Conservation (phyloP, 768 basidiomycete genomes). For the Leccinum imitatum region DNA sequence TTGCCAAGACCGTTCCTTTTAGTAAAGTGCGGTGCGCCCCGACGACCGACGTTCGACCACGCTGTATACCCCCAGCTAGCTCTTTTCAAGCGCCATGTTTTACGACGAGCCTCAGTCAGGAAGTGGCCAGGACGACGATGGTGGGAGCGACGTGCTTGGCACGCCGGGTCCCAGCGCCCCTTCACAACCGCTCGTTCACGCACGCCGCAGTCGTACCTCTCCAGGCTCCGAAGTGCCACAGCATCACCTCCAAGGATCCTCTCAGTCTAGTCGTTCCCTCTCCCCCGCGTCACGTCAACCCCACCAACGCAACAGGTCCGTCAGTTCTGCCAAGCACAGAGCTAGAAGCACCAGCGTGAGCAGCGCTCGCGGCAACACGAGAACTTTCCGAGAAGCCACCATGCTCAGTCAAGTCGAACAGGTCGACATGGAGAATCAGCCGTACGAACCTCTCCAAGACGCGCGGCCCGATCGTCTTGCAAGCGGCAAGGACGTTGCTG, state of each 20-base stretch:
- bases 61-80: neutral
- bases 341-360: conserved; percentile 63
- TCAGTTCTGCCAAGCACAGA: conserved; percentile 47
- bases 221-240: conserved; percentile 54
- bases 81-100: conserved; percentile 10
- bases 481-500: conserved; percentile 44
- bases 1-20: neutral
- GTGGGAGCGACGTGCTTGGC: too few relatives aligned
- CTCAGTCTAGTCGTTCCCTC: conserved; percentile 37
- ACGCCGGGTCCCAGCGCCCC: conserved; percentile 36
- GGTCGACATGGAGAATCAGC: conserved; percentile 42
- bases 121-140: conserved; percentile 26
- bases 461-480: conserved; percentile 17
- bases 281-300: conserved; percentile 50
- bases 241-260: conserved; percentile 62
- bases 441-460: conserved; percentile 35
- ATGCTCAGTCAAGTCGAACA: conserved; percentile 50
- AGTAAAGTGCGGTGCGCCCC: neutral
- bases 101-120: conserved; percentile 18
- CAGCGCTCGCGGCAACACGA: conserved; percentile 51
- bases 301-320: conserved; percentile 50
- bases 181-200: conserved; percentile 38
- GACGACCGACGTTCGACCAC: too few relatives aligned
- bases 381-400: conserved; percentile 43
- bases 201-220: conserved; percentile 53